Evolutionary conservation across 768 basidiomycete genomes (phyloP), one percentile per base, ranked within the genome.

Genomic region (Collybiopsis luxurians): DNA sequence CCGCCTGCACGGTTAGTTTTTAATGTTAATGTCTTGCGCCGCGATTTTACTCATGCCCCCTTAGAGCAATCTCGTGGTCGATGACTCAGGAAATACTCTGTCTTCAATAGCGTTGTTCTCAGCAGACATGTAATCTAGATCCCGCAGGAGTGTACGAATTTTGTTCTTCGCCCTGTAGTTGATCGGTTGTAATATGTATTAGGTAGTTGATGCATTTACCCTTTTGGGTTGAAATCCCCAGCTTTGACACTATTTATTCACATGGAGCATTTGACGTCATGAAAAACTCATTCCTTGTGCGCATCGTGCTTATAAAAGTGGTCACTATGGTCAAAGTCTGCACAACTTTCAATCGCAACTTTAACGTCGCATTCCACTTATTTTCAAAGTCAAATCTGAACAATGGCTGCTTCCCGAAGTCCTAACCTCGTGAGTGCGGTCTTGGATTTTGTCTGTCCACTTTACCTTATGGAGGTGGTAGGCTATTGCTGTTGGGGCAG

Each of bases 41-140:
- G n/a, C 17, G 28, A 26, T 45, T 48, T 52, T 27, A 30, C 54
- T 49, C 11, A n/a, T 60, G 9, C 26, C 53, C 12, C 44, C 43
- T 17, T 21, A 81, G 80, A 80, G 82, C 60, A 77, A 75, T 53
- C 64, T 82, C 15, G 68, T 84, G n/a, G 80, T 82, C 7, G 73
- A 75, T 58, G 65, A 73, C 6, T 73, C 72, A 40, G 81, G 82
- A n/a, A 76, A 73, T 31, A 76, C 74, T 12, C 68, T 74, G 27
- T 63, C 60, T 36, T 74, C 74, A 3, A 40, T 51, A 15, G 50
- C 24, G 9, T 51, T 51, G 26, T 51, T 51, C 19, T 51, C 50
- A 38, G 38, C 31, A 11, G 50, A 51, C 21, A 51, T 51, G 34
- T 51, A 48, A 48, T 28, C 19, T 34, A n/a, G n/a, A n/a, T n/a